Conservation (phyloP, 257 asterid species). For the Gentiana macrophylla region DNA sequence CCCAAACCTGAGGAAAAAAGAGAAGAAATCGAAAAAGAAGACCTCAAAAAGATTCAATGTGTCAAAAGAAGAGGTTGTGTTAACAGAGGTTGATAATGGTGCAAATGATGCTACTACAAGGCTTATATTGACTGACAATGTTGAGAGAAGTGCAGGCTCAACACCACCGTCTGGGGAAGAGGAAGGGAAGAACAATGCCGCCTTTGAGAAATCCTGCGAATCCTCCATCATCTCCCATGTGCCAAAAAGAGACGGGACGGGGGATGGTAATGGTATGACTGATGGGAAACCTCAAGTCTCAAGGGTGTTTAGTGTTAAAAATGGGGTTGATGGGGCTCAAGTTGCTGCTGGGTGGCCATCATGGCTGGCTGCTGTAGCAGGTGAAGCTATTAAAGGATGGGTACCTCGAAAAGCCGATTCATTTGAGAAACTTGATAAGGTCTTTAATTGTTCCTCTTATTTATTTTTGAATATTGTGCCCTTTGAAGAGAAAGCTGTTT, state of each 20-base stretch:
- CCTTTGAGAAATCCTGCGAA: slow-evolving; percentile 27
- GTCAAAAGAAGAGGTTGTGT: slow-evolving; percentile 38
- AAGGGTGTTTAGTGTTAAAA: slow-evolving; percentile 40
- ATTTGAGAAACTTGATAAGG: slow-evolving; percentile 88
- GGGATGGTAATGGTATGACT: slow-evolving; percentile 9
- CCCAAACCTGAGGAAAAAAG: slow-evolving; percentile 26
- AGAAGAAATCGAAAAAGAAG: slow-evolving; percentile 39
- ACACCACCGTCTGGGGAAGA: slow-evolving; percentile 46
- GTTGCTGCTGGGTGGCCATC: slow-evolving; percentile 88
- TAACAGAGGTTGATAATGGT: slow-evolving; percentile 47
- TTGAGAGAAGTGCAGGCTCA: slow-evolving; percentile 51
- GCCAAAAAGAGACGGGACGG: slow-evolving; percentile 16
- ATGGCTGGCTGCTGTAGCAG: slow-evolving; percentile 78
- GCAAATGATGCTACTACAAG: slow-evolving; percentile 49
- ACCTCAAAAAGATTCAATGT: slow-evolving; percentile 40
- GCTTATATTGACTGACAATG: slow-evolving; percentile 46
- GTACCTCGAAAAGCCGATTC: slow-evolving; percentile 84
- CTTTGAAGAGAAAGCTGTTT: background rate
- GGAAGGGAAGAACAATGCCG: slow-evolving; percentile 31
- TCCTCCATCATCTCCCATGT: slow-evolving; percentile 11
- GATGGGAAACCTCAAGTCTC: slow-evolving; percentile 47
- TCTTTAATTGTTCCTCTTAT: slow-evolving; percentile 6
- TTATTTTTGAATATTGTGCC: background rate
- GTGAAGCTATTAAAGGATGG: slow-evolving; percentile 96
- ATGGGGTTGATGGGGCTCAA: slow-evolving; percentile 77